These are phyloP conservation scores for Exophiala bonariae DNA, from an alignment of 2,329 filamentous ascomycete species.

Conservation along the genomic window DNA sequence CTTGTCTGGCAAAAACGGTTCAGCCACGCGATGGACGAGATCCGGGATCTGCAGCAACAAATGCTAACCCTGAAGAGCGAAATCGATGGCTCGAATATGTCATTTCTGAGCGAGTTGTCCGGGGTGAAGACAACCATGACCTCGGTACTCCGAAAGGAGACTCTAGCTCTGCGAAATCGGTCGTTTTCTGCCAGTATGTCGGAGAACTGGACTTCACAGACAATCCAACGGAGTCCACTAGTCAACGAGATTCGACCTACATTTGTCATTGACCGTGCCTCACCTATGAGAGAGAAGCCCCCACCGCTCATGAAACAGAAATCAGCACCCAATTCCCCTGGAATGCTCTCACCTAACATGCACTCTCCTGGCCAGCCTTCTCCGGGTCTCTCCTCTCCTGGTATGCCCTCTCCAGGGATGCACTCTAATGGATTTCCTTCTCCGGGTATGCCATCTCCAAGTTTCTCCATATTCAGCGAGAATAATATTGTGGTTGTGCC, in stretches of 20 bases:
- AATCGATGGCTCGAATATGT: constrained; percentile 17
- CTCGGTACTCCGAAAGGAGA: constrained; percentile 26
- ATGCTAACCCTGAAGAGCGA: constrained; percentile 18
- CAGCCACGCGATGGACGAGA: constrained; percentile 26
- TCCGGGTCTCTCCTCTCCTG: constrained; percentile 2
- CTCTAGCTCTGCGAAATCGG: constrained; percentile 12
- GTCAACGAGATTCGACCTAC: constrained; percentile 19
- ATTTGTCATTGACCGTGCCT: background rate
- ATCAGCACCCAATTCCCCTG: background rate
- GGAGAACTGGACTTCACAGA: constrained; percentile 15
- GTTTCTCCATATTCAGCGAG: constrained; percentile 18
- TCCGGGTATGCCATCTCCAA: constrained; percentile 17
- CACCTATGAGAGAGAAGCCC: background rate
- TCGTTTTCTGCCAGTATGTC: constrained; percentile 11
- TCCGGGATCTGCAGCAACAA: constrained; percentile 24
- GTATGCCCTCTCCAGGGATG: constrained; percentile 10
- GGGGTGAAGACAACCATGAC: constrained; percentile 22
- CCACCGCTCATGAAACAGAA: background rate
- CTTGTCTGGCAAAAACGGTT: constrained; percentile 25
- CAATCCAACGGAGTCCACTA: constrained; percentile 12
- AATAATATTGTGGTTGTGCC: constrained; percentile 20
- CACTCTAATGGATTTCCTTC: constrained; percentile 11
- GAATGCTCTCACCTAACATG: background rate
- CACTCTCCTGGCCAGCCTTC: background rate
- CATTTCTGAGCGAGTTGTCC: constrained; percentile 21